Base-by-base conservation (phyloP, 1,284 basidiomycete genomes). In the Ustilago trichophora region DNA sequence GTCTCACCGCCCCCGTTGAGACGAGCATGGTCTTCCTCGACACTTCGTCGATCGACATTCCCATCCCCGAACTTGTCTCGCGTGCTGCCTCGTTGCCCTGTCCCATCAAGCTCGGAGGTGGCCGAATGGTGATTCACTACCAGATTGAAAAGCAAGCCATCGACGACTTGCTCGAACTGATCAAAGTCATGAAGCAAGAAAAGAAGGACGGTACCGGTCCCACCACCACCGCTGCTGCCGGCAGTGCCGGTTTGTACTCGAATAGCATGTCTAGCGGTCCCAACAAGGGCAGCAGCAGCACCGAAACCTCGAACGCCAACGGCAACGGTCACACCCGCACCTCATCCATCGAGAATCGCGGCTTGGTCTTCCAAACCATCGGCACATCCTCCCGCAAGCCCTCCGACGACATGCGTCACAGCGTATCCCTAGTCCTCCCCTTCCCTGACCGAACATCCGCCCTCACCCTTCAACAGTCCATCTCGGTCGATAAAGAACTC, bases 81-180 rank as follows among this genome's bases (percentile, higher is more conserved):
- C 56, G 75, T 5, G 72, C 72, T 11, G 60, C 60, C 5, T 16
- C 63, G 22, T 50, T 75, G 18, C 41, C 54, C 0, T 16, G 22
- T 21, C 71, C 76, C 7, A 86, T 98, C 64, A 84, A 84, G 35
- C 83, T 94, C 36, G 86, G 87, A 27, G 88, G 89, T 25, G 88
- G 90, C 25, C 87, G 95, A 13, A 84, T 93, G 18, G 91, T 96
- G 6, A 82, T 95, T 2, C 94, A 97, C 82, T 88, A 94, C 63
- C 94, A 98, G 82, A 92, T 90, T 1, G 86, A 87, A 3, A 86
- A 89, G 15, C 78, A 87, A 51, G 91, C 92, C 0, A 80, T 86
- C 19, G 82, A 84, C 26, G 85, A 86, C 43, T 75, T 86, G 50
- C 34, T 71, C 15, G 47, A 59, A 3, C 37, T 71, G 18, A 58